These are phyloP conservation scores for Protea cynaroides DNA, from an alignment of 164 flowering plant species.

Conservation along the genomic window DNA sequence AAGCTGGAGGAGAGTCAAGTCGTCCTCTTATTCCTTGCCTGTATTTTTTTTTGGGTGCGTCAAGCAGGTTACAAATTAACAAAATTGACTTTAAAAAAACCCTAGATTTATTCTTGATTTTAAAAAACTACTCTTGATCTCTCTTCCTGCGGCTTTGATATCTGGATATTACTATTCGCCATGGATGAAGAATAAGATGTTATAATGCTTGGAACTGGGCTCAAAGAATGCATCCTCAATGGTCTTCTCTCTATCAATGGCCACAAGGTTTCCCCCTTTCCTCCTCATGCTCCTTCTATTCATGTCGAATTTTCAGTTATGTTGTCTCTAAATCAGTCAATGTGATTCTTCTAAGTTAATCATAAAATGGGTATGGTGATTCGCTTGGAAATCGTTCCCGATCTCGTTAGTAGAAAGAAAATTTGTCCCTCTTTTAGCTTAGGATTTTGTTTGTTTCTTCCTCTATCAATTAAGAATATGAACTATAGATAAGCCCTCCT, in stretches of 20 bases:
- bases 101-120: too few species aligned
- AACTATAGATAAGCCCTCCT: background rate
- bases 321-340: background rate
- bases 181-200: conserved; percentile 61
- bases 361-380: background rate
- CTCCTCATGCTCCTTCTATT: too few species aligned
- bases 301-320: too few species aligned
- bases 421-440: background rate
- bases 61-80: too few species aligned
- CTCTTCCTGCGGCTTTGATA: background rate
- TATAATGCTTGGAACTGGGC: conserved; percentile 49
- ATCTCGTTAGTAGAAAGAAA: background rate
- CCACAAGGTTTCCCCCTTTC: conserved; percentile 28
- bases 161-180: background rate
- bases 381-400: background rate
- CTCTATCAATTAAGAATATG: background rate
- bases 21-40: too few species aligned
- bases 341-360: background rate
- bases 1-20: too few species aligned
- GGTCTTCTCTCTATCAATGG: conserved; percentile 56
- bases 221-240: conserved; percentile 57
- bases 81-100: too few species aligned
- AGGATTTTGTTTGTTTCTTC: background rate
- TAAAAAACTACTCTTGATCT: too few species aligned
- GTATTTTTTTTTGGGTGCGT: too few species aligned